Conservation (phyloP, 306 rosid genomes). For the Inga leiocalycina region DNA sequence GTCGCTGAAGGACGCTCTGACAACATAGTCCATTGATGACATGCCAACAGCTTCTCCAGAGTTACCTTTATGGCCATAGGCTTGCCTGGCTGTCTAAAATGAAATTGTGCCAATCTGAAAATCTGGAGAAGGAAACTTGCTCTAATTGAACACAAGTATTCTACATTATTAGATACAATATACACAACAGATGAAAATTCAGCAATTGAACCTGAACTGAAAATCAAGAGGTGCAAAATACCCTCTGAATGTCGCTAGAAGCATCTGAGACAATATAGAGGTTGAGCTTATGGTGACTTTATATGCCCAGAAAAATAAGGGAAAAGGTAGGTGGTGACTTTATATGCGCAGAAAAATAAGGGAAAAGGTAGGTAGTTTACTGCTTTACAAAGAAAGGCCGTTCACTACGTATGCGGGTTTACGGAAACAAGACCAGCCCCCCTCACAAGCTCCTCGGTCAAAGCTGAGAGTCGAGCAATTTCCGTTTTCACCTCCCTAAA, state of each 20-base stretch:
- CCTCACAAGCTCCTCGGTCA: constrained; percentile 72
- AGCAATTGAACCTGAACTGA: neutral
- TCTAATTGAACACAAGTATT: neutral
- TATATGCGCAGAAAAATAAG: neutral
- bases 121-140: neutral
- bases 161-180: neutral
- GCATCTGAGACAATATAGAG: neutral
- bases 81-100: neutral
- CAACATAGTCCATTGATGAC: neutral
- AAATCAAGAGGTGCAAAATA: neutral
- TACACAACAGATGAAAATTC: neutral
- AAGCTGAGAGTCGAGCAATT: constrained; percentile 65
- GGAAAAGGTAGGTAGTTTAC: no score
- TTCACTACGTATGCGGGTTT: constrained; percentile 35
- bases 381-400: neutral
- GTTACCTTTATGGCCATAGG: neutral
- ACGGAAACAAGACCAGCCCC: constrained; percentile 63
- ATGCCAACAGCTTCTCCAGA: neutral
- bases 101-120: neutral
- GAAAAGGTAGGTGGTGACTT: neutral
- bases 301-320: neutral
- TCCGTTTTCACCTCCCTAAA: constrained; percentile 52
- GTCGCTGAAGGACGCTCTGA: neutral
- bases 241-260: neutral
- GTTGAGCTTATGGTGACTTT: constrained; percentile 23